Evolutionary conservation across 768 basidiomycete genomes (phyloP).

Genomic region (Lanmaoa rubissima): DNA sequence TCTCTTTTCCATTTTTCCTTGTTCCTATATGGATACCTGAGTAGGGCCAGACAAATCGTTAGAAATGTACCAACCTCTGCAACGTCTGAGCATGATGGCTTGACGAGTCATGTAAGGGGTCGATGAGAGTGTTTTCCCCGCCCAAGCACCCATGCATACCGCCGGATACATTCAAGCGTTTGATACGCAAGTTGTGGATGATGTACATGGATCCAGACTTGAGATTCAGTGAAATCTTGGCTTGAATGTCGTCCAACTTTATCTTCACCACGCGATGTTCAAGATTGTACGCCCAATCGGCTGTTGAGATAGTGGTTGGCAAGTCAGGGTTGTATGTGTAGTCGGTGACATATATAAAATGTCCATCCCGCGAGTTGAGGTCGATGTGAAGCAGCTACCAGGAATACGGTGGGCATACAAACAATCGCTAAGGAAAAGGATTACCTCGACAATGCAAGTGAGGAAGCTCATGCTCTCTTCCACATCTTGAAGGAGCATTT

Average conservation of each 20-base stretch:
- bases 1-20: conserved; percentile 34
- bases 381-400: conserved; percentile 47
- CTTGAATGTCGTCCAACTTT: conserved; percentile 48
- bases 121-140: conserved; percentile 28
- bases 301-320: conserved; percentile 23
- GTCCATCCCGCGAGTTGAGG: conserved; percentile 30
- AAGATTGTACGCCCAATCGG: conserved; percentile 45
- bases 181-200: conserved; percentile 52
- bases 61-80: conserved; percentile 15
- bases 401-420: not conserved
- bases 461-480: conserved; percentile 42
- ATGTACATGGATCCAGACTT: conserved; percentile 41
- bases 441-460: conserved; percentile 60
- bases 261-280: conserved; percentile 52
- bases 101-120: conserved; percentile 14
- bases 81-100: conserved; percentile 19
- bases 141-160: conserved; percentile 28
- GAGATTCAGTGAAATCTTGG: conserved; percentile 37
- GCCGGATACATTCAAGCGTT: conserved; percentile 17
- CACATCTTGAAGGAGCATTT: conserved; percentile 49
- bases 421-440: not conserved
- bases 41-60: not conserved
- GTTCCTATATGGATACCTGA: conserved; percentile 26
- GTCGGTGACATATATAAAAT: conserved; percentile 60
- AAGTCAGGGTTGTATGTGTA: conserved; percentile 55